Conservation (phyloP, 2,329 filamentous ascomycete species). For the Diaporthe capsici region DNA sequence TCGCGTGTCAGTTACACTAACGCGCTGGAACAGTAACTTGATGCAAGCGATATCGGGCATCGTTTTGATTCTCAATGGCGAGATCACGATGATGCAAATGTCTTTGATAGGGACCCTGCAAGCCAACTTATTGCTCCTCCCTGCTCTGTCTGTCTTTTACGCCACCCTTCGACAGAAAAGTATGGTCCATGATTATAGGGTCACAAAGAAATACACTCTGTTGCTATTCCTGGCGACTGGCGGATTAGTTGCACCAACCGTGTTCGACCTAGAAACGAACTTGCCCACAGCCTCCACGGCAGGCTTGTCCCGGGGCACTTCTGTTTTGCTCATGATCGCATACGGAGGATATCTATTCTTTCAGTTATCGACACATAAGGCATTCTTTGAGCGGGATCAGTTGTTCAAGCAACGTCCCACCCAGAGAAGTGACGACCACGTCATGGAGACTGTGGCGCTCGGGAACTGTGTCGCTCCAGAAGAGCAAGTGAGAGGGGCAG, state of each 20-base stretch:
- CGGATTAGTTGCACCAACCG: not conserved
- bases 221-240: not conserved
- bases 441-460: not conserved
- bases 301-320: not conserved
- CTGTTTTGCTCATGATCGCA: not conserved
- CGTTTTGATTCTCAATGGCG: not conserved
- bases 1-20: not conserved
- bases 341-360: conserved; percentile 17
- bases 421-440: not conserved
- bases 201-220: not conserved
- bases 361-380: not conserved
- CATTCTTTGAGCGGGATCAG: not conserved
- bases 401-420: not conserved
- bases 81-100: not conserved
- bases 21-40: not conserved
- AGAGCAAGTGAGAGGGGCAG: not conserved
- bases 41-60: conserved; percentile 10
- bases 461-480: not conserved
- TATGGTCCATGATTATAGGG: not conserved
- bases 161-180: not conserved
- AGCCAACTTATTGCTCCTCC: conserved; percentile 22
- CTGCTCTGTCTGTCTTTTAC: conserved; percentile 16
- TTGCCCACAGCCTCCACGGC: not conserved
- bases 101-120: conserved; percentile 3
- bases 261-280: not conserved